Evolutionary conservation across 805 yeast genomes (phyloP).

Genomic region (Candida incommunis): DNA sequence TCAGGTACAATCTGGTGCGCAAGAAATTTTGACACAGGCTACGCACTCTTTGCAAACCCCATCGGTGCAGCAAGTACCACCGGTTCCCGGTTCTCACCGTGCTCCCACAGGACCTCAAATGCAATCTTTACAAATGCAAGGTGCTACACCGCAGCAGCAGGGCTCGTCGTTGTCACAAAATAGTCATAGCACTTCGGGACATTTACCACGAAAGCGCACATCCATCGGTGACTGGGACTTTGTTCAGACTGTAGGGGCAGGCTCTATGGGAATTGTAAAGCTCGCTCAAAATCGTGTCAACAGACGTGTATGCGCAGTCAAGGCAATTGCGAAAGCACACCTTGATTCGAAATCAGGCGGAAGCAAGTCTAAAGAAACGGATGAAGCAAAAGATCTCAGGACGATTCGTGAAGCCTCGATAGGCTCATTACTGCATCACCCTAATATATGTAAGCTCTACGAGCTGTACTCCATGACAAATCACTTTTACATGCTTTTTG

Average conservation of each 20-base stretch:
- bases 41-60: not conserved
- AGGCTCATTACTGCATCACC: conserved; percentile 81
- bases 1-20: not conserved
- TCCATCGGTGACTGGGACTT: conserved; percentile 97
- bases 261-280: conserved; percentile 98
- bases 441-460: conserved; percentile 78
- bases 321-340: conserved; percentile 84
- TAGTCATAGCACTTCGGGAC: not conserved
- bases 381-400: conserved; percentile 78
- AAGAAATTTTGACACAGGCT: not conserved
- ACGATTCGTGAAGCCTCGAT: conserved; percentile 92
- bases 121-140: not conserved
- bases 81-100: too few relatives aligned
- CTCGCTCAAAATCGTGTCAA: conserved; percentile 77
- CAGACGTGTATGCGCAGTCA: conserved; percentile 63
- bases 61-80: too few relatives aligned
- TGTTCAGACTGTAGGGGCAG: conserved; percentile 90
- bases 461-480: conserved; percentile 95
- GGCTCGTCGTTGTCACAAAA: not conserved
- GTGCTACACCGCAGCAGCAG: not conserved
- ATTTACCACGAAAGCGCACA: conserved; percentile 44
- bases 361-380: conserved; percentile 29
- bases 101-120: not conserved
- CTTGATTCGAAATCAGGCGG: conserved; percentile 44
- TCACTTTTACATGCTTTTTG: conserved; percentile 93